Evolutionary conservation across 2,329 filamentous ascomycete genomes (phyloP).

Genomic region (Ophiostoma triangulosporum): DNA sequence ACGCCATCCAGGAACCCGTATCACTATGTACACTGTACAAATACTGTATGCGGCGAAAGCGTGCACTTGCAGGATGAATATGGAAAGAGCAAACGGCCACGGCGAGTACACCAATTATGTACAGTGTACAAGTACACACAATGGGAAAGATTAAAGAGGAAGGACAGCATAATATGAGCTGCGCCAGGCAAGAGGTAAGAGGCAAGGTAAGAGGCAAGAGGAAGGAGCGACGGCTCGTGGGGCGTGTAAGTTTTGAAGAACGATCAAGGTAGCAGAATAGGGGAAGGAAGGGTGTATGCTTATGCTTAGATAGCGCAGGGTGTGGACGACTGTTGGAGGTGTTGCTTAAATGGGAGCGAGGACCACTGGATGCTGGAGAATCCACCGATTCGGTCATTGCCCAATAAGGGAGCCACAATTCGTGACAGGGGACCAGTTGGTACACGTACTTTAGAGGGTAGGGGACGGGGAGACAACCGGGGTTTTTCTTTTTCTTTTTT

Average conservation of each 20-base stretch:
- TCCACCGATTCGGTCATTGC: conserved; percentile 29
- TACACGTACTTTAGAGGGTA: conserved; percentile 3
- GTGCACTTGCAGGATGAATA: background rate
- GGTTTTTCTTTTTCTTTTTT: too few relatives aligned
- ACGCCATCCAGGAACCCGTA: conserved; percentile 1
- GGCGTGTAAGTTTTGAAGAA: background rate
- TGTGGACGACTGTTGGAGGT: too few relatives aligned
- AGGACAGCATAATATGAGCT: conserved; percentile 11
- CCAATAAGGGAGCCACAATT: conserved; percentile 38
- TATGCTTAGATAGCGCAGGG: too few relatives aligned
- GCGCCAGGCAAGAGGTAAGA: background rate
- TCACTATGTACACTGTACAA: background rate
- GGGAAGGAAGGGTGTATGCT: conserved; percentile 1
- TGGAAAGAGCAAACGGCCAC: background rate
- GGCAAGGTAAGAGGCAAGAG: background rate
- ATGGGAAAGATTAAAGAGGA: background rate
- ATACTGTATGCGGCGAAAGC: background rate
- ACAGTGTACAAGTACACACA: background rate
- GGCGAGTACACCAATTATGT: background rate
- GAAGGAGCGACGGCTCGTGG: background rate
- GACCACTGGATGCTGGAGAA: conserved; percentile 22
- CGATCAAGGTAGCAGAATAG: background rate
- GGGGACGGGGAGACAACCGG: conserved; percentile 8
- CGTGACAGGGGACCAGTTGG: conserved; percentile 21
- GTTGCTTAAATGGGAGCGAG: too few relatives aligned